Evolutionary conservation across 169 alveolate genomes (phyloP).

Genomic region (Eimeria acervulina): DNA sequence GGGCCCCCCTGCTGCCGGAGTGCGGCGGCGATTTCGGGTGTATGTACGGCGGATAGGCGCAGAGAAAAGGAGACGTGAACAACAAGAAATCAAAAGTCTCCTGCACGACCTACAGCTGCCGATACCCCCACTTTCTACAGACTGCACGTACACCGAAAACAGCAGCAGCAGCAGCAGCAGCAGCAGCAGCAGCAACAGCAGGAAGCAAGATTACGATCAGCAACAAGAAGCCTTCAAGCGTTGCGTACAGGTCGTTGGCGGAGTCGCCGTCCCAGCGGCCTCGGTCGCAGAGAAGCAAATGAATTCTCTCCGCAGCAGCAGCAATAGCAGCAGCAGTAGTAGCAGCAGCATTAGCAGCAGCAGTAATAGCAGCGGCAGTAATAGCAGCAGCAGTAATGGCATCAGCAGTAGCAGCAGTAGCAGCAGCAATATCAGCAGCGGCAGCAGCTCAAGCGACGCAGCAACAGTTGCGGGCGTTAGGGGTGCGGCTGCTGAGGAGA

Average conservation of each 20-base stretch:
- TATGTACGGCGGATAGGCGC: constrained; percentile 1
- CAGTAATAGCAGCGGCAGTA: constrained; percentile 32
- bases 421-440: constrained; percentile 3
- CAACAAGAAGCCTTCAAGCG: constrained; percentile 11
- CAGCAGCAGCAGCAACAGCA: background rate
- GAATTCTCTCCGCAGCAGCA: background rate
- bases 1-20: background rate
- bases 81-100: background rate
- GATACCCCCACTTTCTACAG: background rate
- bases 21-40: constrained; percentile 5
- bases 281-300: background rate
- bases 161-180: constrained; percentile 1
- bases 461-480: background rate
- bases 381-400: background rate
- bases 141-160: background rate
- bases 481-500: constrained; percentile 7
- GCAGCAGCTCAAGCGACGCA: background rate
- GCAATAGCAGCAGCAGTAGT: constrained; percentile 28
- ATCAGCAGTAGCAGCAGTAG: background rate
- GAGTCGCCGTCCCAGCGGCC: constrained; percentile 13
- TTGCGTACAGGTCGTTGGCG: constrained; percentile 45
- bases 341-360: constrained; percentile 25
- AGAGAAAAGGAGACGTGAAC: background rate
- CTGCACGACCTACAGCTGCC: constrained; percentile 30
- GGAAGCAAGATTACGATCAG: background rate